A percentile compares a stretch with the other conserved stretches of the same genome.
Conservation (phyloP, 2,329 filamentous ascomycete genomes). For the Aspergillus unguis region DNA sequence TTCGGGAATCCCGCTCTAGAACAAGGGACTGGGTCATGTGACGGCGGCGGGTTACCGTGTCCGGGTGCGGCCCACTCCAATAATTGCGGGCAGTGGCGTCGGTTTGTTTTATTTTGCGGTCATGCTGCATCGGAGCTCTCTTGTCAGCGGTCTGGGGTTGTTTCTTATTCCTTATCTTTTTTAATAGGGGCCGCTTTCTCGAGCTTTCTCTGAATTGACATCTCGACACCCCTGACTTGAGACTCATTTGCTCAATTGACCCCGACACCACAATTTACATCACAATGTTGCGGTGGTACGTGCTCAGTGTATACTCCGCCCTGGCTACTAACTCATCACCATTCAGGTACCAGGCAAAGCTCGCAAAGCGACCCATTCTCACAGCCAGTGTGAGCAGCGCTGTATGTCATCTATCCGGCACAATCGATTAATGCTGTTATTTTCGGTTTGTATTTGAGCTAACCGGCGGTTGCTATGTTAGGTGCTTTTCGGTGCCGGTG, state of each 20-base stretch:
- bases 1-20: constrained; percentile 13
- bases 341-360: constrained; percentile 75
- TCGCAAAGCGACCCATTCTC: constrained; percentile 77
- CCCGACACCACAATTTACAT: neutral
- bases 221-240: neutral
- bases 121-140: constrained; percentile 9
- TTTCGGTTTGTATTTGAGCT: too few relatives aligned
- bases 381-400: constrained; percentile 89
- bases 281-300: constrained; percentile 39
- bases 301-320: neutral
- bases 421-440: too few relatives aligned
- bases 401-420: constrained; percentile 37
- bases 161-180: too few relatives aligned
- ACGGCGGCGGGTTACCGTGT: constrained; percentile 11
- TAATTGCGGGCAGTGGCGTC: constrained; percentile 14
- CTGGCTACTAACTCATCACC: constrained; percentile 17
- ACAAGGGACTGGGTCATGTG: constrained; percentile 16
- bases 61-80: constrained; percentile 14
- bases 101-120: constrained; percentile 17
- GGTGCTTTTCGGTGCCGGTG: constrained; percentile 88
- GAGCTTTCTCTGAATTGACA: neutral
- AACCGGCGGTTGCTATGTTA: constrained; percentile 23
- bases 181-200: too few relatives aligned
- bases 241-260: neutral
- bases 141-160: constrained; percentile 22